Percentiles rank a stretch among this genome's conserved stretches.
Evolutionary conservation across 345 rosid species (phyloP).

Genomic region (Erysimum cheiranthoides): DNA sequence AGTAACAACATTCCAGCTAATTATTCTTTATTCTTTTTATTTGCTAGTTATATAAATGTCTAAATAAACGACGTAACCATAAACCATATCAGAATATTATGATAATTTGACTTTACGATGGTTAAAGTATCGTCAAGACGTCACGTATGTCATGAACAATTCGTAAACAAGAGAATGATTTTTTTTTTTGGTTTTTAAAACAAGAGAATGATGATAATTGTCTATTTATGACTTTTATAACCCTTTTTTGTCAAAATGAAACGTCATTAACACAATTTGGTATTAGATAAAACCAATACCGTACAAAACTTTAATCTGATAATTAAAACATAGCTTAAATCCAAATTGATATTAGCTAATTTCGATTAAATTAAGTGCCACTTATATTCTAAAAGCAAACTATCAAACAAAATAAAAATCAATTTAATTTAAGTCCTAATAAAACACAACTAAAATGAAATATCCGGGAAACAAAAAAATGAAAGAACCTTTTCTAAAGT

Average conservation of each 20-base stretch:
- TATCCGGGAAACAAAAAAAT: conserved; percentile 15
- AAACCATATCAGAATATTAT: neutral
- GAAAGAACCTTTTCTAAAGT: conserved; percentile 14
- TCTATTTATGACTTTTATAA: neutral
- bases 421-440: neutral
- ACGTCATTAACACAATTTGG: neutral
- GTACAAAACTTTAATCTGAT: too few species aligned
- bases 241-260: neutral
- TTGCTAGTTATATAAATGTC: neutral
- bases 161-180: neutral
- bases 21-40: conserved; percentile 1
- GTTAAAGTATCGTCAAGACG: neutral
- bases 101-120: conserved; percentile 22
- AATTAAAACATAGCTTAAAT: too few species aligned
- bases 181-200: too few species aligned
- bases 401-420: conserved; percentile 1
- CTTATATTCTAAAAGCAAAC: conserved; percentile 3
- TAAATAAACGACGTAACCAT: conserved; percentile 10
- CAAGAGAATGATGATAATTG: neutral
- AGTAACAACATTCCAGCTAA: conserved; percentile 43
- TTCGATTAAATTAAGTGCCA: neutral
- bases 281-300: neutral
- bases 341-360: neutral
- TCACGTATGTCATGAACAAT: conserved; percentile 15
- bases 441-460: conserved; percentile 27